Evolutionary conservation across 192 early-diverging fungal species (phyloP), one percentile per base, ranked within the genome.

Genomic region (Backusella circina): DNA sequence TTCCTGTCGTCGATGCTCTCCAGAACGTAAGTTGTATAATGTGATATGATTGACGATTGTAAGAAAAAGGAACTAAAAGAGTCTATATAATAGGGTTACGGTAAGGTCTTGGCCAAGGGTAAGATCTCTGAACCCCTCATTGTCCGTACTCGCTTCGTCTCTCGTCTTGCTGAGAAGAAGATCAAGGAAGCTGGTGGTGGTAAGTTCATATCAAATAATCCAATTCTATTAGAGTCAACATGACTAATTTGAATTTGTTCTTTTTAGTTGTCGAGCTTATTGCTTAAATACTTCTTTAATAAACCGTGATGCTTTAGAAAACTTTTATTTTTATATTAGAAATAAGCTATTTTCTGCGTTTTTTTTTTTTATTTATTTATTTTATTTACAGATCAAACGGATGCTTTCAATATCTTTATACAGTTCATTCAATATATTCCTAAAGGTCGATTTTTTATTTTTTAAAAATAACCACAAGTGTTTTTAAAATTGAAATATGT

Each of bases 61-160:
- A 71, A 54, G 1, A 39, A 16, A 15, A 15, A 9, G n/a, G n/a
- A 37, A 57, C 28, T 74, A 31, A 36, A 33, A 21, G 67, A 16
- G 21, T 44, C 2, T 21, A 18, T 67, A 39, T 26, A 75, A 75
- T 83, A 91, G 90, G 95, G 97, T 80, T 97, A 90, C 86, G 93
- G 91, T 88, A 99, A 99, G 92, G 93, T 99, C 65, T 90, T 99
- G 30, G 98, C 91, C 77, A 97, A 96, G 88, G 98, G 98, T 81
- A 86, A 86, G 77, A 89, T 99, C 72, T 93, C 94, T 81, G 88
- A 92, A 77, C 96, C 98, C 80, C 91, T 97, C 87, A 98, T 99
- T 82, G 92, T 99, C 85, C 96, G 96, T 88, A 89, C 98, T 76
- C 90, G 96, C 72, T 95, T 89, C 76, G 94, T 99, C 81, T 94